These are phyloP conservation scores for Trichocomaceae sp. DNA, from an alignment of 2,329 filamentous ascomycete species.

Conservation along the genomic window DNA sequence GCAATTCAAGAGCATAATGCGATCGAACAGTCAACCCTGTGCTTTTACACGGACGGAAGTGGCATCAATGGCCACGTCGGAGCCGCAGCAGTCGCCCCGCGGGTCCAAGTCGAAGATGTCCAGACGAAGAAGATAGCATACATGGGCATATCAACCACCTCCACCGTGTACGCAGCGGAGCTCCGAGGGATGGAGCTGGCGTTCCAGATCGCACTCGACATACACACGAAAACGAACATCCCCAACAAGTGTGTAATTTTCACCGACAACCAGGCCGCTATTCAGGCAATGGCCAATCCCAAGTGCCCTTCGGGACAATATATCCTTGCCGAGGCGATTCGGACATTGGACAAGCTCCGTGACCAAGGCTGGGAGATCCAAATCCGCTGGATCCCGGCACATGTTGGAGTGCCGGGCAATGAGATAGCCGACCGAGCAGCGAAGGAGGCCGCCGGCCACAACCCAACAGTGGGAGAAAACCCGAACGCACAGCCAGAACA, in stretches of 20 bases:
- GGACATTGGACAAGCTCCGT: background rate
- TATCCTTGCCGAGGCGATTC: conserved; percentile 12
- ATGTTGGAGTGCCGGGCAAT: conserved; percentile 13
- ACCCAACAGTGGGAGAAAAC: background rate
- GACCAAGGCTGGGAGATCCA: background rate
- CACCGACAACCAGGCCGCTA: conserved; percentile 28
- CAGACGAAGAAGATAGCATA: background rate
- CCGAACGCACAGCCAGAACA: background rate
- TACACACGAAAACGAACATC: background rate
- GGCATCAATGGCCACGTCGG: conserved; percentile 23
- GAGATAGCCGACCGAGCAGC: conserved; percentile 14
- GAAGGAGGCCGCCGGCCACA: background rate
- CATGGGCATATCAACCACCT: conserved; percentile 18
- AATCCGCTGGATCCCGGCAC: conserved; percentile 14
- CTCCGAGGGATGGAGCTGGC: conserved; percentile 22
- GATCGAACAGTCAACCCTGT: background rate
- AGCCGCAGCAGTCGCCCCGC: conserved; percentile 20
- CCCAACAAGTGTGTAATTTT: conserved; percentile 17
- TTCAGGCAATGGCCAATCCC: conserved; percentile 24
- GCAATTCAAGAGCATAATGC: conserved; percentile 15
- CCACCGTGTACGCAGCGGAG: conserved; percentile 26
- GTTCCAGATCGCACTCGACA: conserved; percentile 10
- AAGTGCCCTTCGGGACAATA: conserved; percentile 25
- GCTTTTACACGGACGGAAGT: conserved; percentile 20
- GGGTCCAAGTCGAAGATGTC: conserved; percentile 12